Conservation (phyloP, 805 yeast species). For the Cephaloascus albidus region DNA sequence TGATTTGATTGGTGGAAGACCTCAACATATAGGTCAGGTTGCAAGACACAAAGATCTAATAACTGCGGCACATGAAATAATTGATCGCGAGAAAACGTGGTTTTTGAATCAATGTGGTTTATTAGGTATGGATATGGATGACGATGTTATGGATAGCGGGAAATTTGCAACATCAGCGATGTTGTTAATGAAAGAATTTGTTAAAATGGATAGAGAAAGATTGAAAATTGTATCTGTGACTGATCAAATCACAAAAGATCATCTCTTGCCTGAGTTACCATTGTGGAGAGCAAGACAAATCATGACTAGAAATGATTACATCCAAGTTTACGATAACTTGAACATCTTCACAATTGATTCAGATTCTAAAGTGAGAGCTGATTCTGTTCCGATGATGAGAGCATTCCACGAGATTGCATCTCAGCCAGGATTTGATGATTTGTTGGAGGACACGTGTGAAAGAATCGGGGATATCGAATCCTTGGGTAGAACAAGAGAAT, state of each 20-base stretch:
- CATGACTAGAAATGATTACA: constrained; percentile 79
- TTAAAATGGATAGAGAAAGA: constrained; percentile 48
- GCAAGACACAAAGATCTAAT: constrained; percentile 48
- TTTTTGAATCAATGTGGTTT: constrained; percentile 75
- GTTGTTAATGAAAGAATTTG: constrained; percentile 62
- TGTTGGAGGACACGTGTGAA: constrained; percentile 54
- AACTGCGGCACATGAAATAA: constrained; percentile 56
- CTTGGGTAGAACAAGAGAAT: constrained; percentile 67
- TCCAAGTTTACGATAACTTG: constrained; percentile 63
- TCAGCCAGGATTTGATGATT: constrained; percentile 60
- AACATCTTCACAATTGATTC: constrained; percentile 77
- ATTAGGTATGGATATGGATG: constrained; percentile 74
- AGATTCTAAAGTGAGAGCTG: constrained; percentile 65
- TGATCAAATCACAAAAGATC: constrained; percentile 20
- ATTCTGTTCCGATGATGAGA: constrained; percentile 83
- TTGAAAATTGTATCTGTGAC: constrained; percentile 4
- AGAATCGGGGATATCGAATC: constrained; percentile 72
- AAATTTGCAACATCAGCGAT: constrained; percentile 69
- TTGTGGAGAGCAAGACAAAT: constrained; percentile 78
- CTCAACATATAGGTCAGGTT: constrained; percentile 72
- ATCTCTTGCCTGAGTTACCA: constrained; percentile 63
- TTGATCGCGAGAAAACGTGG: constrained; percentile 81
- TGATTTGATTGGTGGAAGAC: constrained; percentile 72
- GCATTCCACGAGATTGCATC: constrained; percentile 73
- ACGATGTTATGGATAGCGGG: constrained; percentile 80